A percentile compares a stretch with the other conserved stretches of the same genome.
Conservation (phyloP, 371 early-diverging fungal genomes). For the Mucor indicus region DNA sequence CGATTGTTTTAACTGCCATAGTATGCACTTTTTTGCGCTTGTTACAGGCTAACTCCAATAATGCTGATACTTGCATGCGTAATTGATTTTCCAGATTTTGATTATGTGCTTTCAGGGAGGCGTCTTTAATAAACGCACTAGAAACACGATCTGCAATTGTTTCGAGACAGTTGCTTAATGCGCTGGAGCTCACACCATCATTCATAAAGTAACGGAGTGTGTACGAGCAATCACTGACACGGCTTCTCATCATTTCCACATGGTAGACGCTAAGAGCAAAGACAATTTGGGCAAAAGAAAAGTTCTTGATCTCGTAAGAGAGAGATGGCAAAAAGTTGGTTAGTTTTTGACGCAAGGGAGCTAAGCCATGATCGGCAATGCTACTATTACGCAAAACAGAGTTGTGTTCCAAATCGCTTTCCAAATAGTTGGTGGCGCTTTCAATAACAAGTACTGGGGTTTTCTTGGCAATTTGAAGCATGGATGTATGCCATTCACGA, state of each 20-base stretch:
- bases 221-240: constrained; percentile 63
- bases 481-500: constrained; percentile 68
- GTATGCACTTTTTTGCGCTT: constrained; percentile 65
- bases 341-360: constrained; percentile 31
- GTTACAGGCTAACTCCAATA: constrained; percentile 68
- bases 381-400: constrained; percentile 70
- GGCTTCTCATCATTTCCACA: constrained; percentile 80
- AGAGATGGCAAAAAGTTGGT: constrained; percentile 33
- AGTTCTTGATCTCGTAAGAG: constrained; percentile 56
- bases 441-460: constrained; percentile 83
- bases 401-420: constrained; percentile 87
- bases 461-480: constrained; percentile 75
- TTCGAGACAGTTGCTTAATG: constrained; percentile 47
- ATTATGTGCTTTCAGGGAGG: constrained; percentile 46
- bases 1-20: constrained; percentile 54
- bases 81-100: constrained; percentile 50
- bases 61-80: constrained; percentile 53
- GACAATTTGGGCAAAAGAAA: constrained; percentile 72
- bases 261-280: constrained; percentile 85
- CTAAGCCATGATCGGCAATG: constrained; percentile 50
- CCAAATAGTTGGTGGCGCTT: constrained; percentile 74
- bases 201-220: constrained; percentile 83
- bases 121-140: constrained; percentile 53
- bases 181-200: constrained; percentile 72
- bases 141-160: constrained; percentile 66